Base-by-base conservation (phyloP, 2,329 filamentous ascomycete species). In the Colletotrichum magnum region DNA sequence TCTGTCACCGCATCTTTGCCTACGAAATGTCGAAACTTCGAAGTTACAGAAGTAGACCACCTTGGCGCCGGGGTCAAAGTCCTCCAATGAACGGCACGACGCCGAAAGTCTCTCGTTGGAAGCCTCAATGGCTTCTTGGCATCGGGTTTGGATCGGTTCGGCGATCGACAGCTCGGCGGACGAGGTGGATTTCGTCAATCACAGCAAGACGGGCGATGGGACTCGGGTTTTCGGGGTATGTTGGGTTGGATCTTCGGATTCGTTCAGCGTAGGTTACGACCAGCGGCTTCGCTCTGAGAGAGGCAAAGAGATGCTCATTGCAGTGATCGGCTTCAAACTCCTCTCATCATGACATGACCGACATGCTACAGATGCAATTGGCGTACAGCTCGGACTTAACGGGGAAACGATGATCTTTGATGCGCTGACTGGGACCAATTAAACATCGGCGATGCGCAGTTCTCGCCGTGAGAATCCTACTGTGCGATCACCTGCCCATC, bases 21-120 rank as follows among this genome's bases (percentile, higher is more conserved):
- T n/a, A 9, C 12, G 21, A 50, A 1, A 18, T 43, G n/a, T 4
- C 21, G 2, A 24, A 48, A 5, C 12, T 50, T 6, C n/a, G 24
- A 21, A 50, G 47, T 41, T 51, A 28, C 36, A 32, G 48, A 53
- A 10, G 32, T 52, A 2, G 21, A 16, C 16, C 24, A 39, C 47
- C 32, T 36, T 36, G 32, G 32, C 7, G 15, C 16, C n/a, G 41
- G 32, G 5, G 24, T 26, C n/a, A 2, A 28, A 56, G 21, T 53
- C 65, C 53, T 54, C 61, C 32, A 59, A 56, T 56, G 41, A 26
- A 50, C n/a, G 21, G 26, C 32, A 36, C 32, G 32, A 36, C 32
- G 32, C 32, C 32, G 32, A 36, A 36, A 36, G 32, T 7, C 21
- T 3, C 32, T 6, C 32, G 32, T 36, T 7, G 32, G 32, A 36